These are phyloP conservation scores for Bimuria novae-zelandiae DNA, from an alignment of 2,329 filamentous ascomycete species.

Conservation along the genomic window DNA sequence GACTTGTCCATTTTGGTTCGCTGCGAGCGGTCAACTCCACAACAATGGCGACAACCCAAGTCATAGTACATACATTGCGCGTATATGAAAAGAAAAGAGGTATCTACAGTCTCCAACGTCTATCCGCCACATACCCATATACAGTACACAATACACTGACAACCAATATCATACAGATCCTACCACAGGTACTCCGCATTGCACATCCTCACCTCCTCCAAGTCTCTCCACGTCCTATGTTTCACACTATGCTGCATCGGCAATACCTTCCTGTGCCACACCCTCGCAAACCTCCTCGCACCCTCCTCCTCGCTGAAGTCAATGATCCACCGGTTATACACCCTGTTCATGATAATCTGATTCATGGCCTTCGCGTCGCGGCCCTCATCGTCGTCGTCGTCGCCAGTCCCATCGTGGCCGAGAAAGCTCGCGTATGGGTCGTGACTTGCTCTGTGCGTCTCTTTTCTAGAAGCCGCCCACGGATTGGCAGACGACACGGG, in stretches of 20 bases:
- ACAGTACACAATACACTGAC: neutral
- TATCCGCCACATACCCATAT: neutral
- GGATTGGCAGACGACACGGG: constrained; percentile 25
- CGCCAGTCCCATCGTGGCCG: neutral
- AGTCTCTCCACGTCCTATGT: constrained; percentile 30
- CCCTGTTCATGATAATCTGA: constrained; percentile 39
- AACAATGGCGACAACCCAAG: too few relatives aligned
- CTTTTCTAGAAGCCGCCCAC: constrained; percentile 24
- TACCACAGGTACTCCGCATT: constrained; percentile 58
- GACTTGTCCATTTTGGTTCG: too few relatives aligned
- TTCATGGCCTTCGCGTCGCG: constrained; percentile 20
- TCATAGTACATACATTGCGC: neutral
- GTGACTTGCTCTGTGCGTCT: constrained; percentile 7
- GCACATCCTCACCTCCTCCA: constrained; percentile 48
- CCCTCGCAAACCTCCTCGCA: constrained; percentile 56
- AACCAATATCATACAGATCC: constrained; percentile 9
- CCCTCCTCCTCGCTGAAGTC: constrained; percentile 61
- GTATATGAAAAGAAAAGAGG: neutral
- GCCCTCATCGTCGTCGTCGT: constrained; percentile 9
- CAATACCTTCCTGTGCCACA: constrained; percentile 58
- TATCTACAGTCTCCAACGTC: neutral
- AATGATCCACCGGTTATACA: constrained; percentile 57
- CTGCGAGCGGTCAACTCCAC: too few relatives aligned
- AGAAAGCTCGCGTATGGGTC: constrained; percentile 20
- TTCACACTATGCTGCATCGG: constrained; percentile 25